These are phyloP conservation scores for Xylaria curta DNA, from an alignment of 495 filamentous ascomycete species.

Conservation along the genomic window DNA sequence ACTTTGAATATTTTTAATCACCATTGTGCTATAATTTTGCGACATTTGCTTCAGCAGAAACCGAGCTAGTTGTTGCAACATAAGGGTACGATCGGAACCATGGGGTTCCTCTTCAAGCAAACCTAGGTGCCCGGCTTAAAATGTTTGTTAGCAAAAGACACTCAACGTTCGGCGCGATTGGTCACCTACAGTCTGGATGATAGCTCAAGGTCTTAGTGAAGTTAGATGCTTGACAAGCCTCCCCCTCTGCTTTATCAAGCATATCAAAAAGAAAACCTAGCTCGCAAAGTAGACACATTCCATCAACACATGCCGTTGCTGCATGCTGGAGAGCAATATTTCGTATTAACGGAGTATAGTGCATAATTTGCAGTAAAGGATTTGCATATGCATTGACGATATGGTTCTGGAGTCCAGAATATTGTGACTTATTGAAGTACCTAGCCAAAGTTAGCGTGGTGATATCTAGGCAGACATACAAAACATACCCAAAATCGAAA, in stretches of 20 bases:
- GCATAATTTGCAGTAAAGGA: constrained; percentile 86
- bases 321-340: constrained; percentile 92
- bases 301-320: constrained; percentile 78
- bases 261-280: constrained; percentile 97
- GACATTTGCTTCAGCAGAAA: constrained; percentile 77
- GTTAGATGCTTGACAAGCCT: constrained; percentile 97
- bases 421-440: constrained; percentile 89
- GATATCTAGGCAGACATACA: neutral
- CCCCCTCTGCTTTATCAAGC: constrained; percentile 91
- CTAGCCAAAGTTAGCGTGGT: constrained; percentile 49
- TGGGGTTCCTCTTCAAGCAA: constrained; percentile 84
- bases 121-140: constrained; percentile 67
- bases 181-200: constrained; percentile 65
- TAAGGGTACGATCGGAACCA: constrained; percentile 65
- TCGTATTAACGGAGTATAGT: constrained; percentile 84
- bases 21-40: constrained; percentile 69
- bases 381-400: constrained; percentile 97
- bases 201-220: constrained; percentile 86
- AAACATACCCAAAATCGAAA: constrained; percentile 87
- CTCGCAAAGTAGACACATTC: constrained; percentile 90
- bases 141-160: constrained; percentile 26
- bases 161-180: neutral
- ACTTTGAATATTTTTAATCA: constrained; percentile 51
- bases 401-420: constrained; percentile 93
- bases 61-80: constrained; percentile 78